Evolutionary conservation across 2,329 filamentous ascomycete genomes (phyloP).

Genomic region (Monilinia polystroma): DNA sequence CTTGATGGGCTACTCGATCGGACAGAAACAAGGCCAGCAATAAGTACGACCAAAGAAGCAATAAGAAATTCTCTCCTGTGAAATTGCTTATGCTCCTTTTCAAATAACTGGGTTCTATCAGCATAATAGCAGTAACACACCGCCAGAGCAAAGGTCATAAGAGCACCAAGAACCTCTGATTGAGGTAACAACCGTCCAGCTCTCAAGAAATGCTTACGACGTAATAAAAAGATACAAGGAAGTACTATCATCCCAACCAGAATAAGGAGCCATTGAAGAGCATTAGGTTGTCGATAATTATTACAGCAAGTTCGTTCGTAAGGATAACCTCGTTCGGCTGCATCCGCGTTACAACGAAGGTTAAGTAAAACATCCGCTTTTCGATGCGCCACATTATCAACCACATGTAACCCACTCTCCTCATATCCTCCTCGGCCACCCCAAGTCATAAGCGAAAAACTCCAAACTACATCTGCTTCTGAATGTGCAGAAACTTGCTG

Average conservation of each 20-base stretch:
- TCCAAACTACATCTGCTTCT: constrained; percentile 49
- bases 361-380: constrained; percentile 53
- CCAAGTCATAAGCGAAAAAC: constrained; percentile 50
- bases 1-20: constrained; percentile 26
- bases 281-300: constrained; percentile 43
- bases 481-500: constrained; percentile 44
- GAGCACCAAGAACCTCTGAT: constrained; percentile 28
- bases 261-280: constrained; percentile 42
- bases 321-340: constrained; percentile 43
- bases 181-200: constrained; percentile 30
- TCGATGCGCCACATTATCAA: constrained; percentile 46
- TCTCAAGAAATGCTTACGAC: constrained; percentile 24
- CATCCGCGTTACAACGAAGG: constrained; percentile 52
- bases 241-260: constrained; percentile 39
- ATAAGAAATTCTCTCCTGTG: constrained; percentile 40
- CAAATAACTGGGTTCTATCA: constrained; percentile 54
- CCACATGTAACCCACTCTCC: constrained; percentile 51
- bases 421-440: constrained; percentile 44
- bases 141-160: constrained; percentile 31
- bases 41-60: constrained; percentile 34
- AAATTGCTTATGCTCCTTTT: constrained; percentile 52
- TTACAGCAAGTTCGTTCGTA: constrained; percentile 55
- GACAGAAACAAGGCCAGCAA: constrained; percentile 40
- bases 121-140: constrained; percentile 51
- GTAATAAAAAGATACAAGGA: constrained; percentile 34